phyloP scores from a whole-genome alignment of 148 eudicot species.

The Diospyros lotus region DNA sequence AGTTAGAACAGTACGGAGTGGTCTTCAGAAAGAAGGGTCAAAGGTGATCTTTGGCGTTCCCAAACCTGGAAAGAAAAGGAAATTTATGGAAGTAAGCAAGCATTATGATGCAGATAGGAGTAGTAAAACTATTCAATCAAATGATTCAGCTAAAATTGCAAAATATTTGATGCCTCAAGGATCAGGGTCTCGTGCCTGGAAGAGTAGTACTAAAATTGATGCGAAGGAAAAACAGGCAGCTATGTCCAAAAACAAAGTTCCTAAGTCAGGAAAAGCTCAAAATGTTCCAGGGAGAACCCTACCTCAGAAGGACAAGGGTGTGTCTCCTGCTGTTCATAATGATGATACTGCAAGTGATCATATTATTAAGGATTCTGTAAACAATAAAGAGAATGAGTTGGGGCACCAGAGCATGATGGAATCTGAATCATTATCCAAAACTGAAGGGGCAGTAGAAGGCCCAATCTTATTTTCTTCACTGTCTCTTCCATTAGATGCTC shows the following conservation, averaged over 20 bases:
- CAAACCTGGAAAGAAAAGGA: constrained; percentile 86
- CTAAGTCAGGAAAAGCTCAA: constrained; percentile 47
- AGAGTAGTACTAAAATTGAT: constrained; percentile 42
- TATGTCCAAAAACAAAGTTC: constrained; percentile 43
- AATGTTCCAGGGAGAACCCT: constrained; percentile 38
- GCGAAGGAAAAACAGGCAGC: constrained; percentile 56
- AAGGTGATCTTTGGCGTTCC: constrained; percentile 85
- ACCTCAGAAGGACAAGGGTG: constrained; percentile 41
- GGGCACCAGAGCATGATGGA: constrained; percentile 26
- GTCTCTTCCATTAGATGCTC: constrained; percentile 31
- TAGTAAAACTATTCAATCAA: constrained; percentile 37
- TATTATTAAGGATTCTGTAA: constrained; percentile 35
- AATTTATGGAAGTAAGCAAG: constrained; percentile 95
- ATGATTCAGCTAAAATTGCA: constrained; percentile 45
- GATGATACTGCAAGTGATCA: constrained; percentile 18
- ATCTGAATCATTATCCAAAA: constrained; percentile 29
- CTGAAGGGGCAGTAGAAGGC: constrained; percentile 43
- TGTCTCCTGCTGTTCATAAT: constrained; percentile 20
- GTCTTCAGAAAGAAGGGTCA: constrained; percentile 67
- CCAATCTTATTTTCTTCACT: constrained; percentile 50
- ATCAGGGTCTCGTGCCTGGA: constrained; percentile 57
- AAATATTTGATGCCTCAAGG: constrained; percentile 56
- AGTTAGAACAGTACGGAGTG: constrained; percentile 56
- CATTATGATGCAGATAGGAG: constrained; percentile 60
- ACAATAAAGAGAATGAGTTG: constrained; percentile 38